Base-by-base conservation (phyloP, 805 yeast genomes). In the Limtongia smithiae region DNA sequence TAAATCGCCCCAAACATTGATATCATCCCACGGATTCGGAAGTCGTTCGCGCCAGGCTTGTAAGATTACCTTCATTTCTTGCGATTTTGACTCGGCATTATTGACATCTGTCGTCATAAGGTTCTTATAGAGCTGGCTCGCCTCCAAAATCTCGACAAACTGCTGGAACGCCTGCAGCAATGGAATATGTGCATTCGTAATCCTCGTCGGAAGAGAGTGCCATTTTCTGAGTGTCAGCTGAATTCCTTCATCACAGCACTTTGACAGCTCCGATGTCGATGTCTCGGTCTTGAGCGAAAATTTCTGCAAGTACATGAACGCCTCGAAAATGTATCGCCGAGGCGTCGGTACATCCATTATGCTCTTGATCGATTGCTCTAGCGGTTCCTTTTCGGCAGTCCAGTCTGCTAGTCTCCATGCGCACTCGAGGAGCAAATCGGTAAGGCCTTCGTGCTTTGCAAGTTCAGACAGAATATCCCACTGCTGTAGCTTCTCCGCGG, bases 341-440 rank as follows among this genome's bases (percentile, higher is more conserved):
- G 98, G 97, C 0, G 98, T 94, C 3, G 98, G 97, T 22, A 90
- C 96, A 68, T 93, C 98, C 96, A 93, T 89, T 4, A 93, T 95
- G 37, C 94, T 85, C 67, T 89, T 87, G 22, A 93, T 95, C 1
- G 95, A 84, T 62, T 87, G 96, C 63, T 90, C 97, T 33, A 93
- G 71, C 0, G 97, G 93, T 57, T 91, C 97, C 56, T 90, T 78
- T 62, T 94, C 98, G 7, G 94, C 82, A 52, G 83, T 83, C 98
- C 98, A 93, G 63, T 93, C 97, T 6, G 98, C 97, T 34, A 93
- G 95, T 62, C 99, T 77, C 99, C 99, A 93, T 33, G 97, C 98
- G 75, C 98, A 94, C 66, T 93, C 99, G n/a, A 93, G 72, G 22
- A 94, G 70, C 57, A 93, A 73, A 62, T 93, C 98, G 0, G 97